Evolutionary conservation across 148 eudicot genomes (phyloP).

Genomic region (Spergularia marina): DNA sequence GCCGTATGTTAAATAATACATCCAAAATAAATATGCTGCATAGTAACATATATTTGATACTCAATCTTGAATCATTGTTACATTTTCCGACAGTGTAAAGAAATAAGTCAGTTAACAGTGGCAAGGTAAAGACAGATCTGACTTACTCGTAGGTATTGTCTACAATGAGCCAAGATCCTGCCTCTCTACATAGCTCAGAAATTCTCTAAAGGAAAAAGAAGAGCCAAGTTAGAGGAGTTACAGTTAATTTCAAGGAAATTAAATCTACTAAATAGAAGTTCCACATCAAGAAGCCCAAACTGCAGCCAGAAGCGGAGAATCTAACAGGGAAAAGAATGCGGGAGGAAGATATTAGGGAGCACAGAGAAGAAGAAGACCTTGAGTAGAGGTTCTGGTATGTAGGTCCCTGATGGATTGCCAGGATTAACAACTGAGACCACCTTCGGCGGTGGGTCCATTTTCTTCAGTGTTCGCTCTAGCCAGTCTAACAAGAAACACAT

Average conservation of each 20-base stretch:
- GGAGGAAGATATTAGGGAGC: not conserved
- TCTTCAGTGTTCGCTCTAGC: slow-evolving; percentile 67
- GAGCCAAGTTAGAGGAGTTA: slow-evolving; percentile 22
- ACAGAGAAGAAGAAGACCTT: slow-evolving; percentile 50
- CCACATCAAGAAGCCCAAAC: not conserved
- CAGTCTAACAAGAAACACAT: slow-evolving; percentile 53
- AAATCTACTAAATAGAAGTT: not conserved
- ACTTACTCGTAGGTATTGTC: slow-evolving; percentile 99
- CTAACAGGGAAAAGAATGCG: not conserved
- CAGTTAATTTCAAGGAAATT: not conserved
- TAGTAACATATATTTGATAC: not conserved
- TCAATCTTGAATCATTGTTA: too few relatives aligned
- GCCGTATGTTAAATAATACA: too few relatives aligned
- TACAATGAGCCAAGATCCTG: slow-evolving; percentile 95
- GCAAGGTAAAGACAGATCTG: slow-evolving; percentile 3
- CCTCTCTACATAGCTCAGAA: slow-evolving; percentile 73
- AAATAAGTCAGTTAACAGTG: not conserved
- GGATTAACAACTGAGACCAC: slow-evolving; percentile 99
- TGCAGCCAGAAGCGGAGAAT: not conserved
- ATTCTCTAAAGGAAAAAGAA: slow-evolving; percentile 55
- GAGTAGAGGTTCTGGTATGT: slow-evolving; percentile 86
- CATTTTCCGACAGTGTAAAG: not conserved
- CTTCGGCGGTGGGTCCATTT: slow-evolving; percentile 81
- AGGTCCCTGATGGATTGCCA: slow-evolving; percentile 98
- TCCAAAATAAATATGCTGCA: not conserved